Base-by-base conservation (phyloP, 2,329 filamentous ascomycete species). In the Fusarium duplospermum region DNA sequence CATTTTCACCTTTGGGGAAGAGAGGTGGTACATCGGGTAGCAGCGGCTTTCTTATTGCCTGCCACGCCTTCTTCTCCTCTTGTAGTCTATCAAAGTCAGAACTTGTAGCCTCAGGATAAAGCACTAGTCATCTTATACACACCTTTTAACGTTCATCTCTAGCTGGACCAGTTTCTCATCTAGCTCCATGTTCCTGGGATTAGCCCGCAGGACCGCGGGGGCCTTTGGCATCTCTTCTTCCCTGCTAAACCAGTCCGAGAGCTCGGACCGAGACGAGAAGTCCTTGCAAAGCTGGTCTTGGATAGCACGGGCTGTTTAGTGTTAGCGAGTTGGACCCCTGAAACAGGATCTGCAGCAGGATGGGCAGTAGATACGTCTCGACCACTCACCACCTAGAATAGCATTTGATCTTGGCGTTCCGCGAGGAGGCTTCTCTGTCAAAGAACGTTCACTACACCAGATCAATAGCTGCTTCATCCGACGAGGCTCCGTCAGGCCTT, bases 271-370 rank as follows among this genome's bases (percentile, higher is more conserved):
- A 42, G 90, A 90, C 38, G 92, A 89, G 80, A 98, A 94, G 71
- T 98, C 95, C 74, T 96, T 95, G 4, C 98, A 88, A 6, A 99
- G 82, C 77, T 97, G 94, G 81, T 98, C 94, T 83, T 98, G 94
- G 75, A 99, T 98, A 60, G 94, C 93, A 72, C 95, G 94, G 65
- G 96, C 96, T 96, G 59, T 22, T 67, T 14, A 35, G 16, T 59
- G 13, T 77, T 27, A 77, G 73, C 62, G 52, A 6, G 4, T 9
- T n/a, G 4, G 16, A 24, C 13, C 79, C 90, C 76, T 90, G 86
- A 69, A 64, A 6, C 40, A 42, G 38, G 59, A 35, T 27, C 18
- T 27, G 36, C 36, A 40, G 36, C 18, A 40, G n/a, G 36, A 40
- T n/a, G 6, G 36, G 2, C 36, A 40, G 18, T n/a, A n/a, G n/a